A percentile compares a stretch with the other conserved stretches of the same genome.
Conservation (phyloP, 169 alveolate genomes). For the Amoebophrya sp. region DNA sequence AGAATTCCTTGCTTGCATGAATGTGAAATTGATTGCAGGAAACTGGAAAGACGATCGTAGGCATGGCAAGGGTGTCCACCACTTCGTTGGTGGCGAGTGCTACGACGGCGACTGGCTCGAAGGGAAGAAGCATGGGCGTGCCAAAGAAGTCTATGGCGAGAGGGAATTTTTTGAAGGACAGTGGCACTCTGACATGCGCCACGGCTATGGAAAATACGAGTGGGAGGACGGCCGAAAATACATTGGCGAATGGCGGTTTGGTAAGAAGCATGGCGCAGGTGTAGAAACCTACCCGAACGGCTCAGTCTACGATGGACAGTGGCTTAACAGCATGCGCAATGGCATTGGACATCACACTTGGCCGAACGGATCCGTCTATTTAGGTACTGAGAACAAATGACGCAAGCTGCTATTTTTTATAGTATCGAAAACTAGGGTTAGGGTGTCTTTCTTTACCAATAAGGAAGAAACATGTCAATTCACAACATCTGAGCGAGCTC, state of each 20-base stretch:
- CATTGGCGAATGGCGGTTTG: neutral
- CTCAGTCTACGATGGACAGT: neutral
- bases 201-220: neutral
- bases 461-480: no score
- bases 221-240: neutral
- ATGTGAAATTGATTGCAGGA: no score
- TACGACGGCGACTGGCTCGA: slow-evolving; percentile 20
- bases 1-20: no score
- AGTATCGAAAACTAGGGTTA: no score
- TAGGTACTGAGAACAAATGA: no score
- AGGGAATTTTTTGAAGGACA: neutral
- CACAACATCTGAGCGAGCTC: no score
- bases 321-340: slow-evolving; percentile 17
- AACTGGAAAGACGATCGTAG: neutral
- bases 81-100: neutral
- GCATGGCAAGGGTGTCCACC: neutral
- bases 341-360: slow-evolving; percentile 8
- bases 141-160: neutral
- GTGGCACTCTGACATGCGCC: neutral
- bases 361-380: slow-evolving; percentile 3
- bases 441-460: no score
- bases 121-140: neutral
- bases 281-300: neutral
- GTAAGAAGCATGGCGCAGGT: neutral
- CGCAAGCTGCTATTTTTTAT: no score